phyloP scores from a whole-genome alignment of 176 grass and related monocot genomes.

The Raddia distichophylla region DNA sequence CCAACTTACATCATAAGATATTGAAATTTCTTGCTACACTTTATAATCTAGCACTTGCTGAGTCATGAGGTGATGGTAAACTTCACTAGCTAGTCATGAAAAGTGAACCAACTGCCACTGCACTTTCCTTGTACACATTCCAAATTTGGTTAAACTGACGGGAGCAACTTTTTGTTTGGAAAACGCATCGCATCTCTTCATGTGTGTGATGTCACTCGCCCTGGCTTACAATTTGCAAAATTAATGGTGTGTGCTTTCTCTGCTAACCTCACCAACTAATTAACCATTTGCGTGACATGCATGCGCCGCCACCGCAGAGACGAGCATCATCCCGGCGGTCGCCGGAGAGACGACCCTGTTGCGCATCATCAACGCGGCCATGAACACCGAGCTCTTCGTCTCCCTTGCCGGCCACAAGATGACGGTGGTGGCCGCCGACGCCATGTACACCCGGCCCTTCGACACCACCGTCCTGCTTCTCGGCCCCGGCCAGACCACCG shows the following conservation, averaged over 20 bases:
- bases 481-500: conserved; percentile 86
- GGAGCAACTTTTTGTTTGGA: conserved; percentile 31
- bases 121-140: neutral
- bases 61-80: neutral
- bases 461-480: conserved; percentile 64
- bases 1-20: no score
- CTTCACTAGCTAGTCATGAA: neutral
- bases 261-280: neutral
- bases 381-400: conserved; percentile 85
- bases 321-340: conserved; percentile 65
- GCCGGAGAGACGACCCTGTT: conserved; percentile 71
- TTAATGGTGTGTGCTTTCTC: neutral
- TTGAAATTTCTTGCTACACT: no score
- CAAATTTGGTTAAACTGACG: conserved; percentile 29
- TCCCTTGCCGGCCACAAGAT: conserved; percentile 80
- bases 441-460: conserved; percentile 77
- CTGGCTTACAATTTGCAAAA: neutral
- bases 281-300: neutral
- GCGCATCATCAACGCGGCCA: conserved; percentile 79
- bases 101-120: neutral
- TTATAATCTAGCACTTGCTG: neutral
- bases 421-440: conserved; percentile 86
- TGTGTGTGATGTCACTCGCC: neutral
- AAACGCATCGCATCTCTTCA: neutral
- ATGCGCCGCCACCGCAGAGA: conserved; percentile 44